Base-by-base conservation (phyloP, 805 yeast genomes). In the Kazachstania bromeliacearum region DNA sequence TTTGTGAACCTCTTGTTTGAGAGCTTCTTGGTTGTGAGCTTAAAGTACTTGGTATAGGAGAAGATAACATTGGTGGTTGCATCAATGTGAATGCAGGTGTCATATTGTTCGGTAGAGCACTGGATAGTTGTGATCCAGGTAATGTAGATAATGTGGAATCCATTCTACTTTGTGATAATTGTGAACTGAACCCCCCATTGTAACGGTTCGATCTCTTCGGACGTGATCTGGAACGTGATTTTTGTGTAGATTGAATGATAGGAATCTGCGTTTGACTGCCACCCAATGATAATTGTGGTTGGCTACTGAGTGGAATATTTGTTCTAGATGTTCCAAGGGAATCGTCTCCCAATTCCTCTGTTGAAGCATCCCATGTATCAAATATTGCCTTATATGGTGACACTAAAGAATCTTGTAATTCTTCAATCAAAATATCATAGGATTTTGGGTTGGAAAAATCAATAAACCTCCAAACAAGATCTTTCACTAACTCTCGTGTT, bases 61-160 rank as follows among this genome's bases (percentile, higher is more conserved):
- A 29, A 4, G 34, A 32, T 16, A 19, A 12, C 22, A 31, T 7
- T 27, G 39, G 36, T 15, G 47, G 37, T 34, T 50, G 55, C 45
- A 47, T 38, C 26, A 55, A 35, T n/a, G 59, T 45, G 35, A 57
- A 57, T 34, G 60, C 60, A 6, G 60, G 62, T 2, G 57, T 41
- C 57, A 56, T 53, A 5, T 47, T 48, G 19, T 42, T 46, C 2
- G 62, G 62, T 28, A 57, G 31, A 1, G 42, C 28, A 15, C 37
- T 44, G 3, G 50, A 15, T 19, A 19, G 14, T 20, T 34, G 36
- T 19, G 36, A 34, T 13, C 24, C 19, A 15, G 14, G 19, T 14
- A 28, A 33, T 3, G 27, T 14, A 8, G 42, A 29, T 14, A 20
- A 13, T 28, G 33, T 38, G 3, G 36, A 31, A 13, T 23, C 15